Base-by-base conservation (phyloP, 2,329 filamentous ascomycete genomes). In the Aureobasidium zeae region DNA sequence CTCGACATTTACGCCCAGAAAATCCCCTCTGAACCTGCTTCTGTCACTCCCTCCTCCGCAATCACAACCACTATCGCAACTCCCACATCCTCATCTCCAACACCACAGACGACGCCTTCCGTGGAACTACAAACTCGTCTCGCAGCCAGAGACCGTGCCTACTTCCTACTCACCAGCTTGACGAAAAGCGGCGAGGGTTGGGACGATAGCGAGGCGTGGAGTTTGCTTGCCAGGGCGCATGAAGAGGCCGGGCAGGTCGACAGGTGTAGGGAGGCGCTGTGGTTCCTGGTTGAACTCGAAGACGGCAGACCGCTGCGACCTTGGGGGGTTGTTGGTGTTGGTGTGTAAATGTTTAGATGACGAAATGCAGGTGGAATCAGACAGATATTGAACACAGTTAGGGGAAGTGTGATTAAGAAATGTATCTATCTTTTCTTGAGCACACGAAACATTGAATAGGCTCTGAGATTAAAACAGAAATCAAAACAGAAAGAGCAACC, bases 241-340 rank as follows among this genome's bases (percentile, higher is more conserved):
- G 91, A 98, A 63, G 78, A 87, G 58, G 84, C 85, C 46, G 84
- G 83, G 0, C 85, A 94, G 66, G 64, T 77, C 2, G 84, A 91
- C 26, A 94, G 89, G 68, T 83, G 91, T 11, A 93, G 88, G 66
- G 83, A 91, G 53, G 86, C 88, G 33, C 72, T 96, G 5, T 96
- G 91, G 91, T 96, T 89, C 87, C 94, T 88, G 55, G 84, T 98
- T 10, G 87, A 95, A 63, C 70, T 98, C 21, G 91, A 96, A 60
- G 89, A 98, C 59, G 79, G 77, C 6, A 78, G 77, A 51, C 86
- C 82, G 0, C 74, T 94, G 35, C 77, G 91, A 46, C 74, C 76
- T 47, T 96, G 89, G 91, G 73, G 70, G 21, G 79, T 74, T 52
- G 72, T 86, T 16, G 19, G 37, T n/a, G n/a, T n/a, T n/a, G n/a